Evolutionary conservation across 2,329 filamentous ascomycete genomes (phyloP), one percentile per base, ranked within the genome.

Genomic region (Phaeosphaeria sp.): DNA sequence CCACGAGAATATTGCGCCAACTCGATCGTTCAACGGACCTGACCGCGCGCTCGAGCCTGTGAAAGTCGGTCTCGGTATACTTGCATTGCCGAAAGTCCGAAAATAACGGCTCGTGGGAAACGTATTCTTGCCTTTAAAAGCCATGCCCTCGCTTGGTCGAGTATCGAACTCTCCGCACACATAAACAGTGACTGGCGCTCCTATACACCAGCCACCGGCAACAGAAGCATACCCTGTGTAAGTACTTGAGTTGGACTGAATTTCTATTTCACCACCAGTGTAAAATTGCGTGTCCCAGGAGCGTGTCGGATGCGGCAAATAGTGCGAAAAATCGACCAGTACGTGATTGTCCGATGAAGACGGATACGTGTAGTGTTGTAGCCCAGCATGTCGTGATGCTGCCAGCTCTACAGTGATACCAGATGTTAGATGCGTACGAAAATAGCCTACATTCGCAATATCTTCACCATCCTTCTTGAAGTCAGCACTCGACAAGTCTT

Each of bases 1-100:
- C 72, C 84, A 87, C 0, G 77, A 78, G 57, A 85, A 86, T 0
- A 85, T 63, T 0, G 82, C 83, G 0, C 83, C 83, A 1, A 85
- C 75, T 10, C 83, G 81, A 58, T 85, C 65, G 25, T 65, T 67
- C 46, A 73, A 41, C 4, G 71, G 72, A 3, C 74, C 74, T 10
- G 73, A 72, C 3, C 67, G 66, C 5, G 74, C 71, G 17, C 47
- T 62, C 1, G 56, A 61, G 3, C 71, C 72, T 1, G 64, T 67
- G 23, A 65, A 77, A 2, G 67, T 74, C 3, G 74, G 73, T 9
- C 64, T 48, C 10, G 73, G 73, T 10, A 61, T 69, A 6, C 68
- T 73, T 5, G 41, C 67, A 51, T 76, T 76, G 30, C 72, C 59
- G 23, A 72, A 74, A 7, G 60, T 67, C 2, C 74, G 62, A 41